Evolutionary conservation across 352 stramenopile genomes (phyloP).

Genomic region (Elongisporangium anandrum): DNA sequence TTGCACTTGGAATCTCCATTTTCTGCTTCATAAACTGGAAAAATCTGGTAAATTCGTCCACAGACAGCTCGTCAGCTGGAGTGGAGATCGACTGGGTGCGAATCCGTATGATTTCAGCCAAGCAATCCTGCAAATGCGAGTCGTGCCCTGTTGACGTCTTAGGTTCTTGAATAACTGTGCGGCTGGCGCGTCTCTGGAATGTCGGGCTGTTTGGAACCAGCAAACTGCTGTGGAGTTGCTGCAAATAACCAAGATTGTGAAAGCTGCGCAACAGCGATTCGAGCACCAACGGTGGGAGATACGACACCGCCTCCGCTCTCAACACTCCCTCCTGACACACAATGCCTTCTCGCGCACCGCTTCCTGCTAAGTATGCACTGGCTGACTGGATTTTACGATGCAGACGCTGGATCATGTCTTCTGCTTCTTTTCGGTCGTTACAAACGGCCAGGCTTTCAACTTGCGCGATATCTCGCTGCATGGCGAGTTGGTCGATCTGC

Average conservation of each 20-base stretch:
- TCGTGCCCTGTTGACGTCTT: neutral
- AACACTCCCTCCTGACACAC: slow-evolving; percentile 64
- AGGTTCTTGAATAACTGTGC: neutral
- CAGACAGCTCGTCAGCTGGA: slow-evolving; percentile 17
- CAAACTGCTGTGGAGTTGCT: slow-evolving; percentile 32
- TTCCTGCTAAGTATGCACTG: slow-evolving; percentile 45
- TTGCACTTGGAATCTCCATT: slow-evolving; percentile 13
- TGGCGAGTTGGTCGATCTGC: slow-evolving; percentile 47
- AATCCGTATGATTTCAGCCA: slow-evolving; percentile 20
- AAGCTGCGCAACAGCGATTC: slow-evolving; percentile 63
- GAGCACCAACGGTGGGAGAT: slow-evolving; percentile 54
- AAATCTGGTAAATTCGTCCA: slow-evolving; percentile 20
- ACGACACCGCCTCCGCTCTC: slow-evolving; percentile 56
- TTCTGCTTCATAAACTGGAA: slow-evolving; percentile 23
- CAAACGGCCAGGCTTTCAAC: slow-evolving; percentile 45
- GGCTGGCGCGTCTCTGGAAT: neutral
- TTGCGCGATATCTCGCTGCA: slow-evolving; percentile 45
- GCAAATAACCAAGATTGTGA: slow-evolving; percentile 58
- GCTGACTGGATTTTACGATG: slow-evolving; percentile 59
- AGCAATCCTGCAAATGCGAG: slow-evolving; percentile 20
- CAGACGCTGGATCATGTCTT: slow-evolving; percentile 39
- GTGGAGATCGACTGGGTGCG: slow-evolving; percentile 3
- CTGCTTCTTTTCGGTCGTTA: slow-evolving; percentile 56
- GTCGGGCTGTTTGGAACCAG: neutral
- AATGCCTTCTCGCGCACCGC: slow-evolving; percentile 32